A percentile compares a stretch with the other conserved stretches of the same genome.
These are phyloP conservation scores for Dispira parvispora DNA, from an alignment of 192 early-diverging fungal species.

Conservation along the genomic window DNA sequence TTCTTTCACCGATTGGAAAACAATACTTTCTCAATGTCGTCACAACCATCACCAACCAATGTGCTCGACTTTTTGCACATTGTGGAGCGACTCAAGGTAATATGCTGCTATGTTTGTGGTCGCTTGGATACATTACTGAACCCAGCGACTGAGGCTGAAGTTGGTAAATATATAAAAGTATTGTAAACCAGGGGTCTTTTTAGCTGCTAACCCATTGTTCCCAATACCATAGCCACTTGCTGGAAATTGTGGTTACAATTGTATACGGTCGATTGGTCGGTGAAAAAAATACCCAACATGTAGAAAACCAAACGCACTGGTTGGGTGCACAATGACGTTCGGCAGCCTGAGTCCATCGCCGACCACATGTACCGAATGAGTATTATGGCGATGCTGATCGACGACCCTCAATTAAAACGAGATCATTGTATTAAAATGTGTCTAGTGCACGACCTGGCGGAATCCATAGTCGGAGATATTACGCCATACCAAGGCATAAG, in stretches of 20 bases:
- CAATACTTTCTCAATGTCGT: background rate
- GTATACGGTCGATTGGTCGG: background rate
- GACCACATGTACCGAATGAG: constrained; percentile 97
- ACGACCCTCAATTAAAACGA: constrained; percentile 47
- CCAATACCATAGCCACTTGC: background rate
- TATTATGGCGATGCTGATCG: constrained; percentile 68
- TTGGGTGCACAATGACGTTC: constrained; percentile 62
- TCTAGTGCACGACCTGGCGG: constrained; percentile 85
- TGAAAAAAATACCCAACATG: constrained; percentile 3
- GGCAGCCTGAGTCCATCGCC: constrained; percentile 64
- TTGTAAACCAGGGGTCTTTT: background rate
- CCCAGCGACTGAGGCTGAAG: background rate
- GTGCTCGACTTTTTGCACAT: constrained; percentile 60
- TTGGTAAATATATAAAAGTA: background rate
- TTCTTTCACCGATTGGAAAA: background rate
- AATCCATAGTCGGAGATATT: constrained; percentile 78
- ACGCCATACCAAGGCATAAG: constrained; percentile 64
- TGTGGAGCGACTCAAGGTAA: constrained; percentile 67
- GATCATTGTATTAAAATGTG: constrained; percentile 75
- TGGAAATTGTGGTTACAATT: background rate
- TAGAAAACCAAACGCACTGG: constrained; percentile 85
- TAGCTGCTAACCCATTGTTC: background rate
- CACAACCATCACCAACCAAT: constrained; percentile 13
- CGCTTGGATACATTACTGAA: background rate
- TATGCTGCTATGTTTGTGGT: background rate